Conservation (phyloP, 2,329 filamentous ascomycete genomes). For the Pseudopyrenochaeta lycopersici region DNA sequence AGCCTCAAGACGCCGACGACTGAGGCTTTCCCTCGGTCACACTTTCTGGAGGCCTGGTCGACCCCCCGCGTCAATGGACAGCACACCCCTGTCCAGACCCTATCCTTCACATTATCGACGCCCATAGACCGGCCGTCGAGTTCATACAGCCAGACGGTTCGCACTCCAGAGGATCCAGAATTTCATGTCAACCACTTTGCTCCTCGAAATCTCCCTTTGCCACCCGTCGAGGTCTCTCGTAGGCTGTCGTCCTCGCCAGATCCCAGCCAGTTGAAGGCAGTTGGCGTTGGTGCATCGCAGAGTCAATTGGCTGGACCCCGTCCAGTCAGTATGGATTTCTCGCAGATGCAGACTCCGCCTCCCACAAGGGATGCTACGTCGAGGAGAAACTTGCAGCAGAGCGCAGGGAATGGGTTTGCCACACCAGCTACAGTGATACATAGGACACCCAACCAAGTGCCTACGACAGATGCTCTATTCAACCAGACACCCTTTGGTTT, state of each 20-base stretch:
- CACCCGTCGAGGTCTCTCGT: slow-evolving; percentile 68
- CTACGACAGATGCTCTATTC: slow-evolving; percentile 38
- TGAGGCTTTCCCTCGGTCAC: slow-evolving; percentile 50
- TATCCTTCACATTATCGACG: slow-evolving; percentile 48
- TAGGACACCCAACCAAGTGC: slow-evolving; percentile 47
- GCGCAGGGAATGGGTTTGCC: slow-evolving; percentile 31
- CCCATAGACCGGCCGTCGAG: slow-evolving; percentile 46
- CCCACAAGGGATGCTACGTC: slow-evolving; percentile 65
- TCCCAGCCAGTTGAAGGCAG: slow-evolving; percentile 39
- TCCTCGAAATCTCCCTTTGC: slow-evolving; percentile 63
- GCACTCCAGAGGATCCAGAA: slow-evolving; percentile 51
- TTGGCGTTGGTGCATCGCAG: slow-evolving; percentile 13
- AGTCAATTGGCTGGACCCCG: slow-evolving; percentile 27
- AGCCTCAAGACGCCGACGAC: slow-evolving; percentile 57
- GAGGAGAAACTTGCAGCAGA: slow-evolving; percentile 54
- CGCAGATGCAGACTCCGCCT: slow-evolving; percentile 69
- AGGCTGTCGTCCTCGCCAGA: slow-evolving; percentile 67
- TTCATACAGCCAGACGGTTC: slow-evolving; percentile 45
- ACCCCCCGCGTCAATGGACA: slow-evolving; percentile 55
- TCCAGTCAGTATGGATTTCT: slow-evolving; percentile 50
- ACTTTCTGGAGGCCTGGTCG: slow-evolving; percentile 61
- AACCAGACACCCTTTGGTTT: slow-evolving; percentile 57
- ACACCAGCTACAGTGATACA: slow-evolving; percentile 53
- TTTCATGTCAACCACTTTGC: slow-evolving; percentile 72
- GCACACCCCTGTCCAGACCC: slow-evolving; percentile 54